Evolutionary conservation across 2,329 filamentous ascomycete species (phyloP), one percentile per base, ranked within the genome.

Genomic region (Leptographium galeiforme): DNA sequence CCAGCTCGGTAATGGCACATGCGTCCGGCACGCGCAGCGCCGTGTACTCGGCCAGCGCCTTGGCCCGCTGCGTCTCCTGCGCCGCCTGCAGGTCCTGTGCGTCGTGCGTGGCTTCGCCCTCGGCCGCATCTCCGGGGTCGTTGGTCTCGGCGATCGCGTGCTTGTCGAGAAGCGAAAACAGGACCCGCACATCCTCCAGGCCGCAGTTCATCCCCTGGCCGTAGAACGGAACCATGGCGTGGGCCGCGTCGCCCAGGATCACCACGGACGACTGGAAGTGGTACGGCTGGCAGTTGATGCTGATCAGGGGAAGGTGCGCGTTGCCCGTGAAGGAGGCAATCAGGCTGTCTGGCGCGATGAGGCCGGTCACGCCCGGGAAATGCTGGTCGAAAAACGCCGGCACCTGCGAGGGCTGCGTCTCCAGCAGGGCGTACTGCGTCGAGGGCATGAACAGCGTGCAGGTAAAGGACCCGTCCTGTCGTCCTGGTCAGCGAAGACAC

Each of bases 201-300:
- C 93, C 93, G 0, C 93, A 87, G 63, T 98, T 98, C 83, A 98
- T 94, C 40, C 93, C 93, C 67, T 98, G 93, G 0, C 93, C 93
- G 67, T 97, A 98, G 68, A 98, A 98, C 0, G 93, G 93, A 0
- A 98, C 89, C 84, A 98, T 96, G 54, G 94, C 93, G 66, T 98
- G 93, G 0, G 93, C 90, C 8, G 93, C 89, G 65, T 98, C 93
- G 55, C 93, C 93, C 39, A 98, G 66, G 49, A 98, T 88, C 56
- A 95, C 89, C 36, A 78, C 89, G 0, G 82, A 85, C 30, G 81
- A 81, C 50, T 71, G 74, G 70, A 81, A 89, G 70, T 95, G 89
- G 68, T 97, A 87, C 0, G 93, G 93, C 18, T 78, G 78, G 71
- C 90, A 96, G 69, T 95, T 97, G 64, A 98, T 85, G 65, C 81